A percentile compares a stretch with the other conserved stretches of the same genome.
phyloP scores from a whole-genome alignment of 148 eudicot genomes.

The Camellia granthamiana region DNA sequence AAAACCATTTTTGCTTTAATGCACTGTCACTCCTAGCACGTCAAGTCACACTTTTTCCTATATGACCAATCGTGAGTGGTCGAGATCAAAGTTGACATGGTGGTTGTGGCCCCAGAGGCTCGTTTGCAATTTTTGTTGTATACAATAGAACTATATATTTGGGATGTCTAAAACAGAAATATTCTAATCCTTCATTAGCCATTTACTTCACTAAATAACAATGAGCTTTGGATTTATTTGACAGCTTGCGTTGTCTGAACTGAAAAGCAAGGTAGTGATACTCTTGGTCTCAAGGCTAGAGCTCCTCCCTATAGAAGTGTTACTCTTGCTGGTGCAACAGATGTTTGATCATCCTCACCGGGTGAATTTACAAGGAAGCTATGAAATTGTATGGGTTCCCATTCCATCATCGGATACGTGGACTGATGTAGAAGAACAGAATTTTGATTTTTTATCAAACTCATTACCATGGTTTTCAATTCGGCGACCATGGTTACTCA shows the following conservation, averaged over 20 bases:
- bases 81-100: too few species aligned
- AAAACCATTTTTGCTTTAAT: neutral
- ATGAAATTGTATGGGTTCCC: constrained; percentile 66
- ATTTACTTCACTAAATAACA: neutral
- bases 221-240: constrained; percentile 1
- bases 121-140: too few species aligned
- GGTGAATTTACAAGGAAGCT: constrained; percentile 22
- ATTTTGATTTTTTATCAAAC: constrained; percentile 44
- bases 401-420: constrained; percentile 38
- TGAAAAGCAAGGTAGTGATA: constrained; percentile 58
- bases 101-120: too few species aligned
- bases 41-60: too few species aligned
- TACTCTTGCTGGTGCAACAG: constrained; percentile 52
- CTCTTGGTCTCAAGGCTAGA: constrained; percentile 65
- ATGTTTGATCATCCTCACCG: constrained; percentile 37
- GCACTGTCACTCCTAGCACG: neutral
- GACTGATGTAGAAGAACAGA: constrained; percentile 38
- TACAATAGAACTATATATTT: too few species aligned
- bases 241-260: constrained; percentile 45
- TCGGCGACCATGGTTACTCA: constrained; percentile 51
- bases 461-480: constrained; percentile 66
- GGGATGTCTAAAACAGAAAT: too few species aligned
- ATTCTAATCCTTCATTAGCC: neutral
- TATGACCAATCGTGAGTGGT: too few species aligned
- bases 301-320: constrained; percentile 39